Evolutionary conservation across 768 basidiomycete species (phyloP).

Genomic region (Agaricus sinodeliciosus): DNA sequence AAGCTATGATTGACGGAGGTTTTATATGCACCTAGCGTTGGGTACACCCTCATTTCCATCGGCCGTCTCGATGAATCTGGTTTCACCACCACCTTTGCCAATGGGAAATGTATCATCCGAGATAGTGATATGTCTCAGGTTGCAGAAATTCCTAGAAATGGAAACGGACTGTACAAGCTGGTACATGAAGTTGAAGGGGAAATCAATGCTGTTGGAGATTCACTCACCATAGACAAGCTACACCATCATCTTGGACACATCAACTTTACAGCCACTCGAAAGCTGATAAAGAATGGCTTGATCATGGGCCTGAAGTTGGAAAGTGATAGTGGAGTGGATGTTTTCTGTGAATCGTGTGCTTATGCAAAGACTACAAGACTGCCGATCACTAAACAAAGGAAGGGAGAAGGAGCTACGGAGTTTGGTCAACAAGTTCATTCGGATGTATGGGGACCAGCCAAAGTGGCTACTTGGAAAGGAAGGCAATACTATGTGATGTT

Average conservation of each 20-base stretch:
- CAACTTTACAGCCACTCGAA: not conserved
- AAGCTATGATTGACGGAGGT: constrained; percentile 24
- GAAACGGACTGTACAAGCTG: not conserved
- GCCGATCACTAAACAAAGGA: constrained; percentile 19
- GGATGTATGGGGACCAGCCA: constrained; percentile 34
- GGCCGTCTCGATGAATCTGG: not conserved
- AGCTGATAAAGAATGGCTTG: constrained; percentile 20
- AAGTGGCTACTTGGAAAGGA: constrained; percentile 13
- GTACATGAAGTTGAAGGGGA: not conserved
- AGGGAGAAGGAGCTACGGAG: constrained; percentile 17
- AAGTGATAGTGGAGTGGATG: constrained; percentile 13
- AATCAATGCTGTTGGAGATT: constrained; percentile 6
- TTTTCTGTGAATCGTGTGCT: constrained; percentile 6
- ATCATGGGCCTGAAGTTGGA: constrained; percentile 23
- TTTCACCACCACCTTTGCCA: not conserved
- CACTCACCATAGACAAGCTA: not conserved
- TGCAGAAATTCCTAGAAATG: constrained; percentile 14
- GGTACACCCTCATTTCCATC: constrained; percentile 24
- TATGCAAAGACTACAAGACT: constrained; percentile 28
- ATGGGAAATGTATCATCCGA: constrained; percentile 16
- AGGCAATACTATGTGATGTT: constrained; percentile 23
- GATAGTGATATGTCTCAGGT: constrained; percentile 13
- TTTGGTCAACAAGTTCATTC: constrained; percentile 21
- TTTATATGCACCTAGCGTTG: constrained; percentile 30
- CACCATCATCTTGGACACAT: not conserved